These are phyloP conservation scores for Ailanthus altissimus DNA, from an alignment of 345 rosid species.

Conservation along the genomic window DNA sequence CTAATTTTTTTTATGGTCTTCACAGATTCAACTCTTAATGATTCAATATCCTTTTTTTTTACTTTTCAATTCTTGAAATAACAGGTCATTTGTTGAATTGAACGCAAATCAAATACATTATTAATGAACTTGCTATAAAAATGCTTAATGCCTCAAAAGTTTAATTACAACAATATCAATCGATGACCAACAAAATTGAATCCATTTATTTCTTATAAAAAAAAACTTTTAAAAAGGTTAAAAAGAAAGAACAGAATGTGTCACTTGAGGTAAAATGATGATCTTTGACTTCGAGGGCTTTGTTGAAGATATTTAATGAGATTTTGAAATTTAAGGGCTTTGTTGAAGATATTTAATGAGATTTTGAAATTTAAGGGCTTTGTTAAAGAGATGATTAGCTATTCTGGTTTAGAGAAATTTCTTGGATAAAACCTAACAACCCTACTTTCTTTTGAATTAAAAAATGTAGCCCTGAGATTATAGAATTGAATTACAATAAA, in stretches of 20 bases:
- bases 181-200: conserved; percentile 6
- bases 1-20: conserved; percentile 35
- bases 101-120: background rate
- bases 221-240: background rate
- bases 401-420: too few species aligned
- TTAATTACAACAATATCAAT: too few species aligned
- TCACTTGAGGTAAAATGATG: background rate
- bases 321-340: too few species aligned
- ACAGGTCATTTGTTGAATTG: conserved; percentile 38
- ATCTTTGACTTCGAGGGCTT: conserved; percentile 1
- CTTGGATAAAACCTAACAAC: conserved; percentile 9
- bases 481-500: too few species aligned
- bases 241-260: background rate
- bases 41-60: conserved; percentile 42
- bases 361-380: too few species aligned
- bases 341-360: background rate
- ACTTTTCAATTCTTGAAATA: conserved; percentile 41
- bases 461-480: too few species aligned
- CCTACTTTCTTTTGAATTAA: too few species aligned
- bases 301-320: background rate
- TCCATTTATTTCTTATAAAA: background rate
- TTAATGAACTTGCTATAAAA: background rate
- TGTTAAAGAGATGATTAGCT: background rate
- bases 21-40: conserved; percentile 38
- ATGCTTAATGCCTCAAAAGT: too few species aligned